Base-by-base conservation (phyloP, 2,329 filamentous ascomycete species). In the Colletotrichum orchidophilum region DNA sequence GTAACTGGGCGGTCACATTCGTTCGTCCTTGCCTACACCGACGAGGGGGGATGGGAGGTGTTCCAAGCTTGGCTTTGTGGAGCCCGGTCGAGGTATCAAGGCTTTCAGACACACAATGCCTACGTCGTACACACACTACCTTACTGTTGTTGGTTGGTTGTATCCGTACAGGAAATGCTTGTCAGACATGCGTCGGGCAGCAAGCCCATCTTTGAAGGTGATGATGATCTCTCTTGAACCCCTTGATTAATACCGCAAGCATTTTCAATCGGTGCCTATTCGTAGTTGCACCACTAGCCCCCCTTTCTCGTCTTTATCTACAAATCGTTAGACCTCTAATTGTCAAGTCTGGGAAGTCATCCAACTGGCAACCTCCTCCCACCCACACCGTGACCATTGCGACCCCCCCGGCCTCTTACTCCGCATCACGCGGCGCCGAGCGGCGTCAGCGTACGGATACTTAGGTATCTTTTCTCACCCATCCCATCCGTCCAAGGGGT, bases 1-100 rank as follows among this genome's bases (percentile, higher is more conserved):
- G n/a, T 69, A 13, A 69, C 69, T 71, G 69, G 69, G 33, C 65
- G 42, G 69, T 69, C 58, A 68, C 26, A 68, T 63, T 68, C 24
- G 55, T 46, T 29, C 49, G 55, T 15, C 24, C 11, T 18, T 63
- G 49, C 29, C 42, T 35, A 61, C 69, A 71, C 58, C 63, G 63
- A 71, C 26, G 29, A 42, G 62, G 49, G 55, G 54, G 26, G 54
- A 5, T 26, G 42, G 39, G 39, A n/a, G 11, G 13, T 53, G 24
- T 53, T n/a, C n/a, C n/a, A n/a, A n/a, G n/a, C n/a, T n/a, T 26
- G 39, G 42, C 57, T 42, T 27, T 46, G 27, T 31, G 39, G 39
- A 39, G 21, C 27, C 54, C 46, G 29, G 26, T 18, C 52, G 55
- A 57, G 59, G 52, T 46, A 35, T 49, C 55, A 70, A 42, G 29